Percentiles rank a stretch among this genome's conserved stretches.
phyloP scores from a whole-genome alignment of 768 basidiomycete genomes.

The Suillus cothurnatus region DNA sequence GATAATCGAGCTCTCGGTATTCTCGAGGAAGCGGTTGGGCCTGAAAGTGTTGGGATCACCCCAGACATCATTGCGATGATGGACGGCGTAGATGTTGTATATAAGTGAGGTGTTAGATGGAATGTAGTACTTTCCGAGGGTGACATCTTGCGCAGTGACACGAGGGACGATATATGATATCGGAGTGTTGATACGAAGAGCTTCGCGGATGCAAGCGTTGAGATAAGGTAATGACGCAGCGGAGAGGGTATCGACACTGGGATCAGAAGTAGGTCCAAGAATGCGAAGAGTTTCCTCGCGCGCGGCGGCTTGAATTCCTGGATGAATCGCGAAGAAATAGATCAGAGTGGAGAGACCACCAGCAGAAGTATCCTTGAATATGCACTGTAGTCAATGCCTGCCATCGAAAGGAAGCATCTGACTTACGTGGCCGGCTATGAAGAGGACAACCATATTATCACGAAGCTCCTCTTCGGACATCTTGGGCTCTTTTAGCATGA shows the following conservation, averaged over 20 bases:
- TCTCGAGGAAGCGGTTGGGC: slow-evolving; percentile 33
- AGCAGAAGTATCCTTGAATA: slow-evolving; percentile 38
- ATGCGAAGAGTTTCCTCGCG: slow-evolving; percentile 39
- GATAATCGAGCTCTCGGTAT: background rate
- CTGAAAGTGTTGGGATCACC: slow-evolving; percentile 31
- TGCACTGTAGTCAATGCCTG: background rate
- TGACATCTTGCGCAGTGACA: background rate
- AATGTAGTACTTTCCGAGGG: slow-evolving; percentile 34
- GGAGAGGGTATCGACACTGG: slow-evolving; percentile 31
- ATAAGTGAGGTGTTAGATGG: slow-evolving; percentile 34
- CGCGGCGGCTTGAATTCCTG: slow-evolving; percentile 37
- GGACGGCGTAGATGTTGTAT: slow-evolving; percentile 35
- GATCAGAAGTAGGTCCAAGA: slow-evolving; percentile 31
- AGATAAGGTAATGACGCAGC: slow-evolving; percentile 30
- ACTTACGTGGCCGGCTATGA: slow-evolving; percentile 43
- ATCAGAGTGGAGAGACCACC: slow-evolving; percentile 39
- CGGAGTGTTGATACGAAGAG: slow-evolving; percentile 38
- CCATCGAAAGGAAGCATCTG: background rate
- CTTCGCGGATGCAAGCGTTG: slow-evolving; percentile 42
- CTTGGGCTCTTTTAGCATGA: slow-evolving; percentile 35
- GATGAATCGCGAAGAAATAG: slow-evolving; percentile 40
- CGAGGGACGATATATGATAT: slow-evolving; percentile 28
- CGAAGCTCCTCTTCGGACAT: slow-evolving; percentile 37
- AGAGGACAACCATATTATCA: slow-evolving; percentile 40
- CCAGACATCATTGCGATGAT: slow-evolving; percentile 32